These are phyloP conservation scores for Trichoderma cornu-damae DNA, from an alignment of 2,329 filamentous ascomycete species.

Conservation along the genomic window DNA sequence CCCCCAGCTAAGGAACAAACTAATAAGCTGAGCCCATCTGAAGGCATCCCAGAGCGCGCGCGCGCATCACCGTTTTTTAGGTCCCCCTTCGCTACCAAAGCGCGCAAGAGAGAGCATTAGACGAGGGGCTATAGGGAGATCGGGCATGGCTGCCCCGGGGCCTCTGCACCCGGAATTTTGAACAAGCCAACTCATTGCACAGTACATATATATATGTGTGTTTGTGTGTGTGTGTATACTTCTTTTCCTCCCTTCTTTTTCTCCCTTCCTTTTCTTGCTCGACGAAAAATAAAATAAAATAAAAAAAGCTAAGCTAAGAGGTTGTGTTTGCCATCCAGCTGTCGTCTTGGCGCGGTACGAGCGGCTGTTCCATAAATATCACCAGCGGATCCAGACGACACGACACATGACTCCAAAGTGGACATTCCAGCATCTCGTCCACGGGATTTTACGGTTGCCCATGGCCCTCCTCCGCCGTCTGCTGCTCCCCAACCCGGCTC, in stretches of 20 bases:
- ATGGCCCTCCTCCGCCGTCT: conserved; percentile 3
- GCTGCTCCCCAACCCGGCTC: background rate
- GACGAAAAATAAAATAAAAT: background rate
- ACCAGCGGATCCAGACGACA: conserved; percentile 12
- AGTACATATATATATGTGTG: no score
- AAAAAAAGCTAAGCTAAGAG: background rate
- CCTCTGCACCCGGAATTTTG: background rate
- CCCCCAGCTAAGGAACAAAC: conserved; percentile 4
- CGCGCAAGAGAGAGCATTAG: background rate
- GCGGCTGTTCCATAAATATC: conserved; percentile 34
- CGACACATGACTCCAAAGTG: conserved; percentile 21
- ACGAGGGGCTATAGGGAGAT: background rate
- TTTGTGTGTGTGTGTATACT: background rate
- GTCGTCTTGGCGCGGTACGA: conserved; percentile 28
- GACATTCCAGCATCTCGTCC: conserved; percentile 10
- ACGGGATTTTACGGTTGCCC: conserved; percentile 17
- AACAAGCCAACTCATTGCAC: background rate
- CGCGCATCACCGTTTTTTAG: background rate
- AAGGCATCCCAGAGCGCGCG: background rate
- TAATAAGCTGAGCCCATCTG: background rate
- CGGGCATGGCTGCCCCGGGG: background rate
- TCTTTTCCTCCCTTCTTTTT: background rate
- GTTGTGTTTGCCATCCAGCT: background rate
- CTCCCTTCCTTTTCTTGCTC: background rate
- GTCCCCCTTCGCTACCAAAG: background rate